Percentiles rank a stretch among this genome's conserved stretches.
Evolutionary conservation across 1,139 yeast genomes (phyloP).

Genomic region (Blastobotrys arbuscula): DNA sequence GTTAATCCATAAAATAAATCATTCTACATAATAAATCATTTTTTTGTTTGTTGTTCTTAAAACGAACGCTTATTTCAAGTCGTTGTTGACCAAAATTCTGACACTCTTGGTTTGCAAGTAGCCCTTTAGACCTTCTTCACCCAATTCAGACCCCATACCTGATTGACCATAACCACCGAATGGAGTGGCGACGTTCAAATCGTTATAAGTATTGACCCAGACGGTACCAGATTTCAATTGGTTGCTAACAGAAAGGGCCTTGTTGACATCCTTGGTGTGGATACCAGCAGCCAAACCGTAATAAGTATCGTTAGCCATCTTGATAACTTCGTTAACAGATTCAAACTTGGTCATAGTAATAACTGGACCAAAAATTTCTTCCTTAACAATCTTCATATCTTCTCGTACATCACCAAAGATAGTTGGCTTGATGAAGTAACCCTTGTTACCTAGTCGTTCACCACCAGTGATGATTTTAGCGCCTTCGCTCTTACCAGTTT

Average conservation of each 20-base stretch:
- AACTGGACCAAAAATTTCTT: constrained; percentile 87
- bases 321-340: constrained; percentile 64
- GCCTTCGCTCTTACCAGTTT: constrained; percentile 66
- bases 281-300: constrained; percentile 87
- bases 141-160: constrained; percentile 90
- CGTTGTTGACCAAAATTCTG: constrained; percentile 30
- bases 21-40: not conserved
- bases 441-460: constrained; percentile 51
- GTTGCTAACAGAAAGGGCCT: constrained; percentile 59
- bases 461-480: constrained; percentile 74
- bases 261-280: constrained; percentile 59
- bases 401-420: constrained; percentile 66
- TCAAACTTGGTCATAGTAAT: constrained; percentile 68
- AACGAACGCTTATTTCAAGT: no score
- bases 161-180: constrained; percentile 81
- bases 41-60: no score
- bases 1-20: not conserved
- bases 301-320: constrained; percentile 63
- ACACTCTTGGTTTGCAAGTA: constrained; percentile 77
- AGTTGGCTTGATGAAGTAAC: constrained; percentile 77
- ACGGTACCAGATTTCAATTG: constrained; percentile 73
- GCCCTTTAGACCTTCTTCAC: constrained; percentile 77
- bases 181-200: constrained; percentile 69
- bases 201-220: constrained; percentile 79
- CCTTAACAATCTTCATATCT: constrained; percentile 63